These are phyloP conservation scores for Aschersonia sp. DNA, from an alignment of 2,329 filamentous ascomycete species.

Conservation along the genomic window DNA sequence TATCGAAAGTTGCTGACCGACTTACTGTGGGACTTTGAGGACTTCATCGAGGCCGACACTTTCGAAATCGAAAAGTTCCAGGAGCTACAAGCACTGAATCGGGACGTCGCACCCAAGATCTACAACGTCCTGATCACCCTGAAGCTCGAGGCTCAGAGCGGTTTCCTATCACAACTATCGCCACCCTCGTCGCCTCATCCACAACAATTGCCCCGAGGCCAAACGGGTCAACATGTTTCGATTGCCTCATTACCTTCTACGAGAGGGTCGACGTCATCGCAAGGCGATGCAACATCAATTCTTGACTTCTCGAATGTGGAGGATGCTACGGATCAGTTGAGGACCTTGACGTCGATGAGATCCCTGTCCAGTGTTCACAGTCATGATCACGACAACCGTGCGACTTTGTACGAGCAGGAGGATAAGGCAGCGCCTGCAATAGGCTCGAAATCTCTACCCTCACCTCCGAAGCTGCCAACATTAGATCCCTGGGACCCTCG, in stretches of 20 bases:
- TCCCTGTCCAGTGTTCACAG: neutral
- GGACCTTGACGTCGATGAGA: slow-evolving; percentile 9
- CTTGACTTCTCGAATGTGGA: slow-evolving; percentile 7
- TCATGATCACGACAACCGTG: neutral
- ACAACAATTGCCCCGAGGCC: slow-evolving; percentile 3
- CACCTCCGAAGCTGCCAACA: slow-evolving; percentile 21
- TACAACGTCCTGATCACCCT: slow-evolving; percentile 37
- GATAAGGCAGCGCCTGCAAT: slow-evolving; percentile 2
- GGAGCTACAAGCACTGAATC: slow-evolving; percentile 30
- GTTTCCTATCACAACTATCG: slow-evolving; percentile 12
- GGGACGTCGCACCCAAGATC: slow-evolving; percentile 32
- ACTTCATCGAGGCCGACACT: slow-evolving; percentile 31
- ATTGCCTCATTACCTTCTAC: neutral
- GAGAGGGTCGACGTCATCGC: slow-evolving; percentile 2
- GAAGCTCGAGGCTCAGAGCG: slow-evolving; percentile 27
- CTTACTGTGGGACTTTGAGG: slow-evolving; percentile 42
- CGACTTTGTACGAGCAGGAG: neutral
- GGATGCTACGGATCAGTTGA: slow-evolving; percentile 15
- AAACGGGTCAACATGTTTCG: neutral
- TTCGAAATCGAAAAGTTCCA: slow-evolving; percentile 36
- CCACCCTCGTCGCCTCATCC: slow-evolving; percentile 11
- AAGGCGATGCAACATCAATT: slow-evolving; percentile 1
- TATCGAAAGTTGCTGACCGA: slow-evolving; percentile 32
- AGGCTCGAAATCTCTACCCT: slow-evolving; percentile 8
- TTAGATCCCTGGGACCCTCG: slow-evolving; percentile 28